Evolutionary conservation across 805 yeast genomes (phyloP), one percentile per base, ranked within the genome.

Genomic region (Ogataea salicorniae): DNA sequence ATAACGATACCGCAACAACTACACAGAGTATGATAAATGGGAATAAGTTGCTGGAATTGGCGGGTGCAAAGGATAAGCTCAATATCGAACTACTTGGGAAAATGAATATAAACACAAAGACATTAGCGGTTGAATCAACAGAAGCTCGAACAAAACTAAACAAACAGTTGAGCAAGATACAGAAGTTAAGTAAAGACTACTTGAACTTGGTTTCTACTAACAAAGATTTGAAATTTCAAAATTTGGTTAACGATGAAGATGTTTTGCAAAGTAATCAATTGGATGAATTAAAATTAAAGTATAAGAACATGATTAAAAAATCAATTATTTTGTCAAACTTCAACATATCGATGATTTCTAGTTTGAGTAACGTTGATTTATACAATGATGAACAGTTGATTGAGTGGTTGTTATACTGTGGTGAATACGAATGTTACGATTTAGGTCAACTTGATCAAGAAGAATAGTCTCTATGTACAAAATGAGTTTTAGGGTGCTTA

Each of bases 351-450:
- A 47, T 68, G 26, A 56, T 72, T 0, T 60, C 71, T 0, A 62
- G 72, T 13, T 51, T 64, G 34, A 67, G 71, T 2, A 52, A 53
- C 17, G 48, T 65, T 1, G 58, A 71, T 46, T 59, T 73, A 61
- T 49, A 52, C 11, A 45, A 56, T 1, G 70, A 71, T 46, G 60
- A 59, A 6, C 48, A 46, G 11, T 46, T 71, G 29, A 47, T 45
- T 8, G 62, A 65, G 3, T 63, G 65, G 6, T 52, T 70, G 14
- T 43, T 62, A 31, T 57, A 48, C 29, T 61, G 69, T 47, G 64
- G 65, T 14, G 64, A 63, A 42, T 59, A 59, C 41, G 55, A 57
- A 16, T 58, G 58, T 34, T 62, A 60, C 41, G 63, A 60, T 22
- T 52, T 59, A 18, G 64, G 59, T 11, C 59, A 54, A 20, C 57